Base-by-base conservation (phyloP, 306 rosid genomes). In the Cucurbita moschata region DNA sequence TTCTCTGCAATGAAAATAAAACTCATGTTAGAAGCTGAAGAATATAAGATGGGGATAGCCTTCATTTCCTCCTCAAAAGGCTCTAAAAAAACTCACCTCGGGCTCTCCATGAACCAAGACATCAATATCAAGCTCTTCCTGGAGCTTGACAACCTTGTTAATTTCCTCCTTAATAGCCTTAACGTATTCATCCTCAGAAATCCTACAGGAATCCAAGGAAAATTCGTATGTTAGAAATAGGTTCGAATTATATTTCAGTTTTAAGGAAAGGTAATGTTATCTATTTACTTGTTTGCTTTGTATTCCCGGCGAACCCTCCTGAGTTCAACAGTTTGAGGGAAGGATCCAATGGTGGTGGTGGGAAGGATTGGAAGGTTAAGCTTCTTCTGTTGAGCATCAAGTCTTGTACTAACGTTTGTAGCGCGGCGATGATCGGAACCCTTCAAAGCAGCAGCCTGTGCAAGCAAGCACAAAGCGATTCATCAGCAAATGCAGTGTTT, bases 101-200 rank as follows among this genome's bases (percentile, higher is more conserved):
- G 97, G 97, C 69, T 90, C 95, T 80, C 97, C 95, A 72, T 88
- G 97, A 47, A 90, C 96, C 84, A 90, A 81, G 68, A 90, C 97
- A 76, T 90, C 97, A 84, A 90, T 90, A 82, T 87, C 97, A 66
- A 88, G 83, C 77, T 88, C 97, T 84, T 90, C 97, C 68, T 90
- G 97, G 79, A 90, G 81, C 87, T 87, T 81, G 66, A 90, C 90
- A 37, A 88, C 97, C 79, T 84, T 88, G 74, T 70, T 79, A 65
- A 90, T 90, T 83, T 90, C 97, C 82, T 86, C 87, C 80, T 86
- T 87, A 16, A 90, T 90, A 70, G 85, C 80, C n/a, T 63, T 77
- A 49, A 87, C 79, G 76, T 88, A 88, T 5, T 84, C 83, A 67
- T 87, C 87, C 84, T 84, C 90, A 0, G 92, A 88, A 72, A 90